Conservation (phyloP, 352 stramenopile genomes). For the Phytophthora vignae region DNA sequence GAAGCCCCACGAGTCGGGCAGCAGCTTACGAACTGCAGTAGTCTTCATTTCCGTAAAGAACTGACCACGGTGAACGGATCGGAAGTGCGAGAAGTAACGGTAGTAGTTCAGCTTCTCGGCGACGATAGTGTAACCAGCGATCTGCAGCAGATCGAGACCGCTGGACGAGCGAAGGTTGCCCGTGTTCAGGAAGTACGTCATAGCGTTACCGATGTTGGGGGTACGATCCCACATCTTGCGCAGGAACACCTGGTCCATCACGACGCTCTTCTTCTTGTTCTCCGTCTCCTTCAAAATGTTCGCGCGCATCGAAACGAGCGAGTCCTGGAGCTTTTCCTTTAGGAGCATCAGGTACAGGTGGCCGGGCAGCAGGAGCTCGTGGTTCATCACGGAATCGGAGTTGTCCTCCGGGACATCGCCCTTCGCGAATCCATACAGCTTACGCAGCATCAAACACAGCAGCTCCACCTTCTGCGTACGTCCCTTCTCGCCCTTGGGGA, state of each 20-base stretch:
- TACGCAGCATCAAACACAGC: conserved; percentile 96
- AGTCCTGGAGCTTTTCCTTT: conserved; percentile 99
- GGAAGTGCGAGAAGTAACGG: conserved; percentile 99
- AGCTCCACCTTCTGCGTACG: conserved; percentile 94
- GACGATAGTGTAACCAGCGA: conserved; percentile 99
- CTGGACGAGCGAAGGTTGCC: conserved; percentile 98
- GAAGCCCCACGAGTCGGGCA: conserved; percentile 99
- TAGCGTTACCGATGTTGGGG: conserved; percentile 92
- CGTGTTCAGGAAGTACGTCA: conserved; percentile 99
- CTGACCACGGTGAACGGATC: conserved; percentile 98
- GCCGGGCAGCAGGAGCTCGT: conserved; percentile 96
- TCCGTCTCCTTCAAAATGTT: conserved; percentile 86
- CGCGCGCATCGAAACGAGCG: conserved; percentile 73
- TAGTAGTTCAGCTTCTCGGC: conserved; percentile 99
- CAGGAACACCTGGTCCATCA: conserved; percentile 91
- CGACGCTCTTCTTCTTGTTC: conserved; percentile 63
- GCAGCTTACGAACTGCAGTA: conserved; percentile 97
- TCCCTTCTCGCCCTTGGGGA: conserved; percentile 90
- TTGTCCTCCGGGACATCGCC: conserved; percentile 97
- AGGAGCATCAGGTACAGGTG: conserved; percentile 97
- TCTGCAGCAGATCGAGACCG: conserved; percentile 98
- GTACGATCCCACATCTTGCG: conserved; percentile 95
- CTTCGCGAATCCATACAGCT: conserved; percentile 98
- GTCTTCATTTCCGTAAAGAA: conserved; percentile 99
- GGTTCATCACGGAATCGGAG: conserved; percentile 98